phyloP scores from a whole-genome alignment of 2,329 filamentous ascomycete species.

The Bretziella fagacearum region DNA sequence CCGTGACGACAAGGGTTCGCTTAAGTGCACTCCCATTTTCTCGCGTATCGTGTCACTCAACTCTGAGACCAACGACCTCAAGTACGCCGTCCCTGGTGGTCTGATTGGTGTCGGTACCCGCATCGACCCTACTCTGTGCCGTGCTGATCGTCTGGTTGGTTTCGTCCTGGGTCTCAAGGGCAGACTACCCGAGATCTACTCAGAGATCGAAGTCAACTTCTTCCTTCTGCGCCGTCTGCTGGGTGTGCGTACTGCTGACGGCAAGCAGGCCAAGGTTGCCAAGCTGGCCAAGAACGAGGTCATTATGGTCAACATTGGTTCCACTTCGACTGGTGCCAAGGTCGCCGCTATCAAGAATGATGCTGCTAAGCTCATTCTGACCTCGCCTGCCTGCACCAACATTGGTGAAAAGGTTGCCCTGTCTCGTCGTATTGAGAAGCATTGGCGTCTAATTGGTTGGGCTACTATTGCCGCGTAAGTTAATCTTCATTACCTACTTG shows the following conservation, averaged over 20 bases:
- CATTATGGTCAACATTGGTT: constrained; percentile 99
- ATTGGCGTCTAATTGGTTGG: constrained; percentile 93
- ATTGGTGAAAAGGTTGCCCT: constrained; percentile 96
- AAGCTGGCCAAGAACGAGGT: constrained; percentile 98
- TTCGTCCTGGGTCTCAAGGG: constrained; percentile 94
- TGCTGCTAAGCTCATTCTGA: constrained; percentile 85
- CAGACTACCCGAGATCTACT: constrained; percentile 89
- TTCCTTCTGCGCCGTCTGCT: constrained; percentile 88
- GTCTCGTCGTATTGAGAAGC: constrained; percentile 94
- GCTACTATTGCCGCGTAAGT: constrained; percentile 58
- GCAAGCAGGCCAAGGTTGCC: constrained; percentile 98
- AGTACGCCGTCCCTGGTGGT: constrained; percentile 94
- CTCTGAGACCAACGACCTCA: constrained; percentile 94
- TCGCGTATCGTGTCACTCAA: constrained; percentile 88
- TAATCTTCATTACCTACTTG: not conserved
- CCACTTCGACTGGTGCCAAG: constrained; percentile 93
- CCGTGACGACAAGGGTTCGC: constrained; percentile 80
- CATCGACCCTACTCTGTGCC: constrained; percentile 93
- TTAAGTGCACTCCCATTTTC: constrained; percentile 95
- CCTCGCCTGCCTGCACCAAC: constrained; percentile 88
- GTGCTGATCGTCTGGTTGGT: constrained; percentile 95
- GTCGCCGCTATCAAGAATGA: constrained; percentile 94
- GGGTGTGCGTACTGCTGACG: constrained; percentile 93
- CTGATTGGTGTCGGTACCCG: constrained; percentile 96
- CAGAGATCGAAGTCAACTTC: constrained; percentile 97